Evolutionary conservation across 2,329 filamentous ascomycete genomes (phyloP).

Genomic region (Pseudohalonectria lignicola): DNA sequence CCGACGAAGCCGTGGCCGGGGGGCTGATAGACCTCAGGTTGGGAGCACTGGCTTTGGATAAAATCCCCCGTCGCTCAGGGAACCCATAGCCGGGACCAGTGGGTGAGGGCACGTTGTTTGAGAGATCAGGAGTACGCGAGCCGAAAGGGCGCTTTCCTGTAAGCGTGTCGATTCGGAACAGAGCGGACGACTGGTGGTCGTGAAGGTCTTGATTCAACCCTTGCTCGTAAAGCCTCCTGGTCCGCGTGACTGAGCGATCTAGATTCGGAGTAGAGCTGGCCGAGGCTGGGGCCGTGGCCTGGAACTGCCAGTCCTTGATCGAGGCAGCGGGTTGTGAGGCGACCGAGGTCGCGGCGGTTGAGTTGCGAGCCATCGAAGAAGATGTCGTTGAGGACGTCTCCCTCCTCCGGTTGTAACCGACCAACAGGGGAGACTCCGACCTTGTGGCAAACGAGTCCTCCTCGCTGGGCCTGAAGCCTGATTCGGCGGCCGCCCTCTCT

Average conservation of each 20-base stretch:
- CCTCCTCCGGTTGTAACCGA: conserved; percentile 61
- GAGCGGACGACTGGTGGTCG: conserved; percentile 65
- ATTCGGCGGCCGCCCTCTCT: conserved; percentile 20
- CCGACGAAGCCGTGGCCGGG: conserved; percentile 24
- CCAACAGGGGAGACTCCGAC: conserved; percentile 44
- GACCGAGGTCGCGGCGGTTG: conserved; percentile 81
- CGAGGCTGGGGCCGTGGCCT: conserved; percentile 23
- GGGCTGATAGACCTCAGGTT: conserved; percentile 53
- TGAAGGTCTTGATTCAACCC: conserved; percentile 69
- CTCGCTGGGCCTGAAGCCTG: conserved; percentile 10
- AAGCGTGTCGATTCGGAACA: conserved; percentile 72
- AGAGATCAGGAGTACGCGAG: conserved; percentile 37
- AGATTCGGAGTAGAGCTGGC: conserved; percentile 28
- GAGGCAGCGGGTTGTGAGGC: conserved; percentile 55
- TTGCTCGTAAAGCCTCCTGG: conserved; percentile 71
- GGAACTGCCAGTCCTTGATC: conserved; percentile 36
- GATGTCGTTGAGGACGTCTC: conserved; percentile 84
- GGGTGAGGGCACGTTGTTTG: conserved; percentile 33
- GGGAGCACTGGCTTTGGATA: conserved; percentile 52
- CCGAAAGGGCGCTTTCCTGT: conserved; percentile 48
- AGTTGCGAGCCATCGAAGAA: conserved; percentile 59
- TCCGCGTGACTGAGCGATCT: conserved; percentile 59
- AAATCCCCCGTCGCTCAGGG: conserved; percentile 30
- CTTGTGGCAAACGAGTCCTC: conserved; percentile 24
- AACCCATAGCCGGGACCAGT: conserved; percentile 18